Evolutionary conservation across 768 basidiomycete species (phyloP).

Genomic region (Leccinum truebloodii): DNA sequence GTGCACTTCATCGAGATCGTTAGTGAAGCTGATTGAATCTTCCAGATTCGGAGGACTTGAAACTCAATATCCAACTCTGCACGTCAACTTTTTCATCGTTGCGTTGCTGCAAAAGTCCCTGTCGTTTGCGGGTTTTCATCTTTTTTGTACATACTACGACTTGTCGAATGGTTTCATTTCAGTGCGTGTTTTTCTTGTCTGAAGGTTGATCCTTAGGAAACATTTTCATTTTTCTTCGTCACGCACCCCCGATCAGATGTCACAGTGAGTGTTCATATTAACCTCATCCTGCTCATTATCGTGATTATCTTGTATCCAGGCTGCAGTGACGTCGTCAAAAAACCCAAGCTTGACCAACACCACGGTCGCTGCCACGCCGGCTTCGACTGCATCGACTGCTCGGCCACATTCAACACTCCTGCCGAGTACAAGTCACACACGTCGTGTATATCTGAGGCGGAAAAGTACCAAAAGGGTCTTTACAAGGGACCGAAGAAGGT

Average conservation of each 20-base stretch:
- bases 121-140: background rate
- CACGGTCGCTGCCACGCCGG: slow-evolving; percentile 55
- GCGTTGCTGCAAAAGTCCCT: no score
- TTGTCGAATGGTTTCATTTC: slow-evolving; percentile 67
- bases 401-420: slow-evolving; percentile 76
- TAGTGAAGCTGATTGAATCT: no score
- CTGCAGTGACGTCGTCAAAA: slow-evolving; percentile 88
- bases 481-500: slow-evolving; percentile 76
- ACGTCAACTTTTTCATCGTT: no score
- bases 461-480: slow-evolving; percentile 87
- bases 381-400: slow-evolving; percentile 88
- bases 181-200: slow-evolving; percentile 44
- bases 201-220: background rate
- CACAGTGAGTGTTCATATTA: slow-evolving; percentile 48
- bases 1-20: no score
- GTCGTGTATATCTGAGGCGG: slow-evolving; percentile 84
- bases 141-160: background rate
- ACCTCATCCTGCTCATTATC: background rate
- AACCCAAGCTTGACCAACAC: slow-evolving; percentile 90
- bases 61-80: no score
- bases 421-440: slow-evolving; percentile 82
- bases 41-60: no score
- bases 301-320: slow-evolving; percentile 37
- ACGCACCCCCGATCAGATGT: slow-evolving; percentile 50
- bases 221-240: background rate